Percentiles rank a stretch among this genome's conserved stretches.
Conservation (phyloP, 2,329 filamentous ascomycete species). For the Tympanopsis confertula region DNA sequence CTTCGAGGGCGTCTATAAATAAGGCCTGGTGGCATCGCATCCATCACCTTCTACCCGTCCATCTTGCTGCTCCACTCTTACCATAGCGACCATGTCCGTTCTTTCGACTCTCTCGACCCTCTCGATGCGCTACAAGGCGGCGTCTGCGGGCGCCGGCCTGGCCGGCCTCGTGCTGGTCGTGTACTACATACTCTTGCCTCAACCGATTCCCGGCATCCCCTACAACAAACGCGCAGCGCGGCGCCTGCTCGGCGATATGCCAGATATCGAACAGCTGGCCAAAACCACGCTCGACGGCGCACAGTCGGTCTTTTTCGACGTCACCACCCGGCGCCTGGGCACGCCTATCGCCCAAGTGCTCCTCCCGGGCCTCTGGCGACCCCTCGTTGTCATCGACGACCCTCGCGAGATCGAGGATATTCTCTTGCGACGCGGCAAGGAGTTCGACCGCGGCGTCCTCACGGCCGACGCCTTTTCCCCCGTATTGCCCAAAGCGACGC, state of each 20-base stretch:
- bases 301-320: neutral
- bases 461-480: constrained; percentile 10
- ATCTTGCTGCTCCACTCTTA: too few species aligned
- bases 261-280: constrained; percentile 6
- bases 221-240: constrained; percentile 10
- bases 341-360: constrained; percentile 14
- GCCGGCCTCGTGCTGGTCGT: neutral
- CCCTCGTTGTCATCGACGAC: constrained; percentile 12
- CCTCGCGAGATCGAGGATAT: constrained; percentile 15
- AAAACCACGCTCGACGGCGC: neutral
- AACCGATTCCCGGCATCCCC: constrained; percentile 15
- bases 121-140: too few species aligned
- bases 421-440: constrained; percentile 11
- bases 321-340: constrained; percentile 1
- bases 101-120: too few species aligned
- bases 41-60: too few species aligned
- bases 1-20: too few species aligned
- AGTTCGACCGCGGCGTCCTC: constrained; percentile 16
- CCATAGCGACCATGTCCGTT: too few species aligned
- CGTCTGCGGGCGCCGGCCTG: too few species aligned
- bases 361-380: constrained; percentile 6
- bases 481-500: constrained; percentile 13
- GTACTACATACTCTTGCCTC: neutral
- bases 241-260: constrained; percentile 11
- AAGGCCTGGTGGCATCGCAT: too few species aligned